A percentile compares a stretch with the other conserved stretches of the same genome.
Evolutionary conservation across 257 asterid species (phyloP).

Genomic region (Solanum raphanifolium): DNA sequence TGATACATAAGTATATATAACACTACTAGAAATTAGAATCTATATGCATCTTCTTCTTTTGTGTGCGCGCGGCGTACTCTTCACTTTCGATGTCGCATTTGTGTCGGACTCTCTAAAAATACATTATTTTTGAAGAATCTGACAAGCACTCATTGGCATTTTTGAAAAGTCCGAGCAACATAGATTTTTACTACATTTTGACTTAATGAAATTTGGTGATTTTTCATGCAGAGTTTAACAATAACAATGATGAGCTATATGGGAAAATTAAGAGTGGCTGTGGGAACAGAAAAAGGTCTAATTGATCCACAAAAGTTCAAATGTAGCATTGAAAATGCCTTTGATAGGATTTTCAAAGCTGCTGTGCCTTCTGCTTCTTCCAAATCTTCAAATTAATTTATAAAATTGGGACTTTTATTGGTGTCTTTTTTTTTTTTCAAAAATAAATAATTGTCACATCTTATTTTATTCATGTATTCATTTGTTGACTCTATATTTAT

Average conservation of each 20-base stretch:
- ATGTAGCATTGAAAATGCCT: constrained; percentile 43
- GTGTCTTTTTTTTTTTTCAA: too few relatives aligned
- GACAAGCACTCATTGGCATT: accelerated
- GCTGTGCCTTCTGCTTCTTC: constrained; percentile 16
- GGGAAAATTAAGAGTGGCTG: constrained; percentile 49
- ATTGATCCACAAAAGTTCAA: constrained; percentile 46
- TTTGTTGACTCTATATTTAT: not conserved
- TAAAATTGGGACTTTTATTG: not conserved
- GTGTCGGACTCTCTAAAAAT: too few relatives aligned
- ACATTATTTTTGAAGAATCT: too few relatives aligned
- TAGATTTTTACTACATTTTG: constrained; percentile 19
- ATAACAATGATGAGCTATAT: constrained; percentile 77
- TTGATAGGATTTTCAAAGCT: constrained; percentile 34
- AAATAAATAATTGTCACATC: not conserved
- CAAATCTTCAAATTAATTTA: not conserved
- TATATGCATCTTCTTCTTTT: too few relatives aligned
- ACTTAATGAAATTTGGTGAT: not conserved
- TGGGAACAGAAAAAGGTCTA: constrained; percentile 55
- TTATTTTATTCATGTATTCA: too few relatives aligned
- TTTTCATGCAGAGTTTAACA: constrained; percentile 42
- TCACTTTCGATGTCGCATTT: accelerated
- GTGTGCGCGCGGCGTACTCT: not conserved
- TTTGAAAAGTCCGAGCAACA: not conserved
- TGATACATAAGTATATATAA: not conserved
- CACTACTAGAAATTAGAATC: not conserved